Evolutionary conservation across 306 rosid genomes (phyloP).

Genomic region (Vigna angularis): DNA sequence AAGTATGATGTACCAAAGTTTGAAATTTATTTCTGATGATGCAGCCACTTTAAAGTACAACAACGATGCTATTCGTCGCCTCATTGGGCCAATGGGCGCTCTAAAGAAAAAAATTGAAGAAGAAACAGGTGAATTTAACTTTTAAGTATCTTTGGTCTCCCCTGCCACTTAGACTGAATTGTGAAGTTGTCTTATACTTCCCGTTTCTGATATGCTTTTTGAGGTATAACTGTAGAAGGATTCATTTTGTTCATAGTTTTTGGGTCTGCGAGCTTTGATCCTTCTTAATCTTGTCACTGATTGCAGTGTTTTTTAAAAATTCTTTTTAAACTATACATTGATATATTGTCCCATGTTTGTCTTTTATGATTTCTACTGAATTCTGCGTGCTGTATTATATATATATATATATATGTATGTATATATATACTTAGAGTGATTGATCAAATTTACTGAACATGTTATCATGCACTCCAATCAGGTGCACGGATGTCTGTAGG

Average conservation of each 20-base stretch:
- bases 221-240: neutral
- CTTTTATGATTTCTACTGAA: conserved; percentile 13
- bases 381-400: conserved; percentile 21
- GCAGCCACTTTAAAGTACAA: conserved; percentile 86
- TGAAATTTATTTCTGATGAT: conserved; percentile 46
- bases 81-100: conserved; percentile 94
- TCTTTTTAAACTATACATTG: conserved; percentile 12
- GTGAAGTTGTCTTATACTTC: conserved; percentile 19
- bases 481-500: conserved; percentile 89
- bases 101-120: conserved; percentile 80
- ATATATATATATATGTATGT: neutral
- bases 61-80: conserved; percentile 80
- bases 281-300: conserved; percentile 29
- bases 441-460: conserved; percentile 35
- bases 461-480: conserved; percentile 46
- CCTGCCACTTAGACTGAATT: conserved; percentile 24
- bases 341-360: conserved; percentile 26
- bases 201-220: conserved; percentile 25
- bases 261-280: conserved; percentile 13
- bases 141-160: conserved; percentile 12
- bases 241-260: conserved; percentile 1
- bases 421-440: neutral
- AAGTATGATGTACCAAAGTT: conserved; percentile 24
- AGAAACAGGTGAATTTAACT: conserved; percentile 75
- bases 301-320: conserved; percentile 8